These are phyloP conservation scores for Castanopsis chinensis DNA, from an alignment of 306 rosid species.

Conservation along the genomic window DNA sequence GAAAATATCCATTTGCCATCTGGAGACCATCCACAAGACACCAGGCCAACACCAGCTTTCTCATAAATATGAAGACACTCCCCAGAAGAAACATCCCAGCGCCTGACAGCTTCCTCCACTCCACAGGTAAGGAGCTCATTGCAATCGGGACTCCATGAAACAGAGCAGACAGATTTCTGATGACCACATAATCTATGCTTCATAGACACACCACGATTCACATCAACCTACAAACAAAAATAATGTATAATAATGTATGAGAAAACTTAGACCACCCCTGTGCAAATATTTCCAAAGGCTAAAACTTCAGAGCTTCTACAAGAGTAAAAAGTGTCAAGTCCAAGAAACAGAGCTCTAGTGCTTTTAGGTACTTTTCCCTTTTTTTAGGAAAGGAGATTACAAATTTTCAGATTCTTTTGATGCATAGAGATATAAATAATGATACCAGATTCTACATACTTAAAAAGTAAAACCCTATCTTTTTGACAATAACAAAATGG, in stretches of 20 bases:
- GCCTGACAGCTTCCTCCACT: conserved; percentile 83
- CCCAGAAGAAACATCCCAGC: conserved; percentile 90
- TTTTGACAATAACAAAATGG: too few relatives aligned
- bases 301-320: too few relatives aligned
- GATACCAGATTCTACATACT: too few relatives aligned
- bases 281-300: too few relatives aligned
- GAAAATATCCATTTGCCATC: conserved; percentile 77
- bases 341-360: too few relatives aligned
- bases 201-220: conserved; percentile 44
- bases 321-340: too few relatives aligned
- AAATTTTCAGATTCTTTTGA: too few relatives aligned
- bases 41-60: conserved; percentile 62
- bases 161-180: conserved; percentile 70
- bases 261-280: neutral
- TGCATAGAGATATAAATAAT: too few relatives aligned
- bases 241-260: neutral
- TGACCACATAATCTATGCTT: conserved; percentile 88
- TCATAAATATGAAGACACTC: conserved; percentile 84
- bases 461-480: too few relatives aligned
- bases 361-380: too few relatives aligned
- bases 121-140: conserved; percentile 91
- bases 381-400: too few relatives aligned
- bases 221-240: conserved; percentile 55
- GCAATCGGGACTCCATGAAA: conserved; percentile 94
- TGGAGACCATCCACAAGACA: conserved; percentile 94